These are phyloP conservation scores for Fragaria ananassa DNA, from an alignment of 306 rosid genomes.

Conservation along the genomic window DNA sequence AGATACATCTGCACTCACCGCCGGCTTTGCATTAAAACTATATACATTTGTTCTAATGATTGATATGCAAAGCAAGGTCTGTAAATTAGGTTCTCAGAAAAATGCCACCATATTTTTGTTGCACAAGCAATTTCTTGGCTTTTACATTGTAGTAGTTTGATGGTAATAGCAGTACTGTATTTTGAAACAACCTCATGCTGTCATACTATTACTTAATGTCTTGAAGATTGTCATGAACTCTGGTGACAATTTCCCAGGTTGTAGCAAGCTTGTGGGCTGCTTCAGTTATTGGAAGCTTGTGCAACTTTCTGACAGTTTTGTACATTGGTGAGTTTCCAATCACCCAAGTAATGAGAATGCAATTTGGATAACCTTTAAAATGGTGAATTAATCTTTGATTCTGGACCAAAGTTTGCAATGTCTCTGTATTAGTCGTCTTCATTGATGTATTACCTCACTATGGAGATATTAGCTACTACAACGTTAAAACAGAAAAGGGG, in stretches of 20 bases:
- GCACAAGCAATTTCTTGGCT: neutral
- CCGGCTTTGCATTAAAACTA: neutral
- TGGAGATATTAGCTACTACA: too few species aligned
- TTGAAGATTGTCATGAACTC: constrained; percentile 25
- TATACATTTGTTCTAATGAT: neutral
- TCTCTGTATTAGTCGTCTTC: neutral
- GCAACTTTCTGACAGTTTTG: constrained; percentile 69
- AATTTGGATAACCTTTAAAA: neutral
- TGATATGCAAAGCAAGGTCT: neutral
- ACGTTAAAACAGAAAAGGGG: too few species aligned
- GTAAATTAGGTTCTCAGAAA: neutral
- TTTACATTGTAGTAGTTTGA: neutral
- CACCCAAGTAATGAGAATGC: neutral
- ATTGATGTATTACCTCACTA: constrained; percentile 1
- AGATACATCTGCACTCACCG: neutral
- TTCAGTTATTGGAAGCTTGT: constrained; percentile 86
- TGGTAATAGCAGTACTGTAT: neutral
- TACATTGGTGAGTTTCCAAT: constrained; percentile 63
- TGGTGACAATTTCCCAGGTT: constrained; percentile 42
- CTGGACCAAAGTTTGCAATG: neutral
- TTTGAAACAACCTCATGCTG: neutral
- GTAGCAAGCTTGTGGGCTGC: constrained; percentile 64
- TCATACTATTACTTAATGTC: constrained; percentile 9
- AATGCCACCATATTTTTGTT: neutral
- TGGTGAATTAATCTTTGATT: neutral